Evolutionary conservation across 164 flowering plant species (phyloP), one percentile per base, ranked within the genome.

Genomic region (Vitis riparia): DNA sequence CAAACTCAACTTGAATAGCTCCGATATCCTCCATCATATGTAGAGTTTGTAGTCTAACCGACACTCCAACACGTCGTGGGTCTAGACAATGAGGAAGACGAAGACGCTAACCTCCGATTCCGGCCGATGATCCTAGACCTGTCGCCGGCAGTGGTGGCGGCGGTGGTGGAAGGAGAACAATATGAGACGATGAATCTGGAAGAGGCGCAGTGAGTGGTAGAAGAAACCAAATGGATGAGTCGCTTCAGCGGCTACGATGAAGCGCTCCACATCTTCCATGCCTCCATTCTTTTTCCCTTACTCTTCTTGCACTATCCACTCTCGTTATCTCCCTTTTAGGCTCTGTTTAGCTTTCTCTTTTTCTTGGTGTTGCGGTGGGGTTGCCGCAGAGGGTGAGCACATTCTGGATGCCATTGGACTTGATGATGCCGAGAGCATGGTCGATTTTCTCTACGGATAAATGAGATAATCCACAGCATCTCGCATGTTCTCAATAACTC

Each of bases 231-330:
- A 65, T 67, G 78, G 62, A 89, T 11, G 29, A 89, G 76, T 29
- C 65, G 88, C 70, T 76, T 85, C n/a, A 77, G 59, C 9, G 83
- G 83, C 64, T 55, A 76, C 9, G 82, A 69, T 1, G 85, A 63
- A 3, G 72, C 19, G 59, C 69, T 74, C 82, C 81, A 80, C 16
- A 67, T 77, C 69, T 73, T 81, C 71, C 85, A 49, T 19, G 77
- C 87, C 78, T 85, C 90, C 93, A 88, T 88, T 55, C 12, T 32
- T 53, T 19, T 15, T 7, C 51, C 17, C 52, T 13, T n/a, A 3
- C 49, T 17, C 65, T 55, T n/a, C 30, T 66, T 32, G 17, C 50
- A 4, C 51, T 44, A 9, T 9, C 60, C 9, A 1, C n/a, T 14
- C 17, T 65, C 27, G 2, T 15, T 6, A 3, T 52, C 23, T 15